A percentile compares a stretch with the other conserved stretches of the same genome.
Evolutionary conservation across 345 rosid species (phyloP).

Genomic region (Salix koriyanagi): DNA sequence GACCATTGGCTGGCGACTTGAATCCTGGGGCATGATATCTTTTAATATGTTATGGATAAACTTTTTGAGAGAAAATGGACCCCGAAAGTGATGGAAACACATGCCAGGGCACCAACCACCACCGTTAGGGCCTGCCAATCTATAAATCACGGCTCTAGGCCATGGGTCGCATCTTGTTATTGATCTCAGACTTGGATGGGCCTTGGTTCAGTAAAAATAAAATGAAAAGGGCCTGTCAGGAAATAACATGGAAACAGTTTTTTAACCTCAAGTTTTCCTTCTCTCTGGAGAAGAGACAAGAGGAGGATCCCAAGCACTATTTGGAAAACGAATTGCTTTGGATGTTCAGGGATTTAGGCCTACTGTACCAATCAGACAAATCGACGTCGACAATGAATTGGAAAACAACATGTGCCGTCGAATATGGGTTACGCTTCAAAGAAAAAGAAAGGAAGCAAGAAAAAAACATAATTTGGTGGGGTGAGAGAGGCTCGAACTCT

Average conservation of each 20-base stretch:
- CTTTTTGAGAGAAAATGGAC: background rate
- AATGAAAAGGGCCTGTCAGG: no score
- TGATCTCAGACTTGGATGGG: background rate
- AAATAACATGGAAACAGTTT: no score
- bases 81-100: background rate
- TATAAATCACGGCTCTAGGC: background rate
- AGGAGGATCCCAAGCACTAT: background rate
- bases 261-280: background rate
- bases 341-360: background rate
- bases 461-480: background rate
- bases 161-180: background rate
- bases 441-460: no score
- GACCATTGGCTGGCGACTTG: background rate
- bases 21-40: background rate
- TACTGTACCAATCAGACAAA: background rate
- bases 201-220: background rate
- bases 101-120: background rate
- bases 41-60: background rate
- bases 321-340: no score
- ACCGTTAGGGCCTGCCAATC: background rate
- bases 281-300: no score
- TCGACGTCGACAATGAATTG: background rate
- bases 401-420: no score
- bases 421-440: no score
- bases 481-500: slow-evolving; percentile 51